phyloP scores from a whole-genome alignment of 805 yeast genomes.

The Saturnispora halmiae region DNA sequence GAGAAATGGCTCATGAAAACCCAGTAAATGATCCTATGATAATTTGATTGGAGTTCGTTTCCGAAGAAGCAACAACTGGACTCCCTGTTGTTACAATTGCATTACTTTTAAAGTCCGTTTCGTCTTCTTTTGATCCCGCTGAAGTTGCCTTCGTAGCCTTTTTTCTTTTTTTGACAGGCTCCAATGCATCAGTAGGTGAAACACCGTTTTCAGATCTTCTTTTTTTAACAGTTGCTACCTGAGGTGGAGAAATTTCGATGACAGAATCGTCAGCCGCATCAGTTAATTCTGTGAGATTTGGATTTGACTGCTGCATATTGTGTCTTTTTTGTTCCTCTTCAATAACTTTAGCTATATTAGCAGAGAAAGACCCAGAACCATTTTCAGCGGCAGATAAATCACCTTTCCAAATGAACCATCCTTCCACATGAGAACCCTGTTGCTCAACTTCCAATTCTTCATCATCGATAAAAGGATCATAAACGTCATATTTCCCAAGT shows the following conservation, averaged over 20 bases:
- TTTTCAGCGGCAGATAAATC: slow-evolving; percentile 54
- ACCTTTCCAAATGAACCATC: slow-evolving; percentile 92
- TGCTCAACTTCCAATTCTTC: slow-evolving; percentile 89
- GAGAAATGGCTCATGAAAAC: slow-evolving; percentile 3
- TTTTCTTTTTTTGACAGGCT: not conserved
- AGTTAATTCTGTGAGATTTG: not conserved
- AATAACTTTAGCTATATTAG: not conserved
- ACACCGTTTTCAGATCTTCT: not conserved
- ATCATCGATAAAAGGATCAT: slow-evolving; percentile 96
- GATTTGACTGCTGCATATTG: too few relatives aligned
- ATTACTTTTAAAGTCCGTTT: not conserved
- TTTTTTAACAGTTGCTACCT: too few relatives aligned
- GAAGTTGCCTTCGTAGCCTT: not conserved
- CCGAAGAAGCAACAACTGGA: slow-evolving; percentile 12
- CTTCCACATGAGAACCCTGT: slow-evolving; percentile 88
- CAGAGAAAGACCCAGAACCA: not conserved
- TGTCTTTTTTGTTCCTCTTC: not conserved
- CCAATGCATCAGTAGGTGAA: not conserved
- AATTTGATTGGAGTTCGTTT: slow-evolving; percentile 12
- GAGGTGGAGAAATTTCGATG: too few relatives aligned
- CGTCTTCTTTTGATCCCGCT: slow-evolving; percentile 1
- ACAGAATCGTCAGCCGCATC: too few relatives aligned
- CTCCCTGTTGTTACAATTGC: not conserved
- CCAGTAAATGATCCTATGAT: slow-evolving; percentile 15
- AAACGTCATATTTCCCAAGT: slow-evolving; percentile 83